These are phyloP conservation scores for Hyphopichia khmerensis DNA, from an alignment of 1,139 yeast genomes.

Conservation along the genomic window DNA sequence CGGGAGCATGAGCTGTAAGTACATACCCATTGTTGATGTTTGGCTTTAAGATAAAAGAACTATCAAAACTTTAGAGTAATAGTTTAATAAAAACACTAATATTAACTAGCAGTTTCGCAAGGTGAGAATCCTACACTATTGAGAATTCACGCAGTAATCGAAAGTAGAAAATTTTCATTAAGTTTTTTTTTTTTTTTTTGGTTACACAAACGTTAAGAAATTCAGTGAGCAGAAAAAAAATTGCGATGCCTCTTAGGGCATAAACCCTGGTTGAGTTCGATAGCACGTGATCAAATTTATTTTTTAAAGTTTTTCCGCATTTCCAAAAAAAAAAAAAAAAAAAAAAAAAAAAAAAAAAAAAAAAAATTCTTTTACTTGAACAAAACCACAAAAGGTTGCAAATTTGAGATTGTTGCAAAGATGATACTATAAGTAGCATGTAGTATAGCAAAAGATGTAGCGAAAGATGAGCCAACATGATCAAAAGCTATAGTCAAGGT, in stretches of 20 bases:
- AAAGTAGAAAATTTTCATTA: slow-evolving; percentile 16
- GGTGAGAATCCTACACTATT: slow-evolving; percentile 1
- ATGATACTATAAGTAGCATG: too few species aligned
- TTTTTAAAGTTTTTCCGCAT: too few species aligned
- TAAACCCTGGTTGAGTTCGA: neutral
- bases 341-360: too few species aligned
- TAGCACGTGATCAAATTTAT: neutral
- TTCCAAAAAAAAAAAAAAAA: too few species aligned
- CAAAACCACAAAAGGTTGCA: too few species aligned
- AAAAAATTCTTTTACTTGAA: too few species aligned
- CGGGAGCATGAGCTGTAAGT: neutral
- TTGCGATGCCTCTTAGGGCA: neutral
- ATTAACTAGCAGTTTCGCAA: neutral
- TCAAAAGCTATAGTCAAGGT: too few species aligned
- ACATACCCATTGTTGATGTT: slow-evolving; percentile 20
- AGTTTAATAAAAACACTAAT: neutral
- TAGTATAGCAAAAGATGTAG: too few species aligned
- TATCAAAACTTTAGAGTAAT: neutral
- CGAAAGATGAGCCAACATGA: too few species aligned
- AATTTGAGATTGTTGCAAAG: too few species aligned
- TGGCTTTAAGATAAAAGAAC: slow-evolving; percentile 10
- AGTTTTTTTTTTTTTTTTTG: neutral
- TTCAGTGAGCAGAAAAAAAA: neutral
- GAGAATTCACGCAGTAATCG: slow-evolving; percentile 7
- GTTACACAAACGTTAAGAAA: neutral